Evolutionary conservation across 2,329 filamentous ascomycete genomes (phyloP).

Genomic region (Zasmidium cellare): DNA sequence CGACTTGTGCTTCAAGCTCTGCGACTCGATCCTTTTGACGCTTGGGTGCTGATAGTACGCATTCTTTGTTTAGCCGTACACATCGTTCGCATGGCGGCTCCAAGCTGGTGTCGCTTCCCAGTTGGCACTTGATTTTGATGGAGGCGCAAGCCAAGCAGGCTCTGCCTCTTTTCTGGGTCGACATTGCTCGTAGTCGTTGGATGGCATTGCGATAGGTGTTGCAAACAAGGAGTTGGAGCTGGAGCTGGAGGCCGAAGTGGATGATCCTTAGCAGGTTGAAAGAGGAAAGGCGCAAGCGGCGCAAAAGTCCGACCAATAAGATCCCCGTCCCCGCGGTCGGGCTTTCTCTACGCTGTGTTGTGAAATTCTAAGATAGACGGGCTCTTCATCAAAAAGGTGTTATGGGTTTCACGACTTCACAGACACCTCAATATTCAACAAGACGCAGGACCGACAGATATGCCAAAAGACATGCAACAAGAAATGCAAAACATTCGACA

Average conservation of each 20-base stretch:
- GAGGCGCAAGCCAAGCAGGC: conserved; percentile 27
- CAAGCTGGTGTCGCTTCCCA: conserved; percentile 16
- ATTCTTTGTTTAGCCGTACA: conserved; percentile 28
- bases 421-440: too few relatives aligned
- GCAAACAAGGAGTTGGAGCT: too few relatives aligned
- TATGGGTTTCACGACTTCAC: too few relatives aligned
- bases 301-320: too few relatives aligned
- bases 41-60: conserved; percentile 26
- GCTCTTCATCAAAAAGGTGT: too few relatives aligned
- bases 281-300: too few relatives aligned
- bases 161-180: conserved; percentile 18
- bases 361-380: too few relatives aligned
- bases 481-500: neutral
- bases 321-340: too few relatives aligned
- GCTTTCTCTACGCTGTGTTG: too few relatives aligned
- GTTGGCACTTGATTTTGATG: conserved; percentile 31
- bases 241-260: too few relatives aligned
- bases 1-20: conserved; percentile 33
- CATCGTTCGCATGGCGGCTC: conserved; percentile 32
- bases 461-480: neutral
- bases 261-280: too few relatives aligned
- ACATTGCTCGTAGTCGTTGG: neutral
- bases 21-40: conserved; percentile 26
- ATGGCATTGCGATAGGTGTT: neutral
- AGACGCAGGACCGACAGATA: too few relatives aligned